Evolutionary conservation across 345 rosid species (phyloP), one percentile per base, ranked within the genome.

Genomic region (Schrenkiella parvula): DNA sequence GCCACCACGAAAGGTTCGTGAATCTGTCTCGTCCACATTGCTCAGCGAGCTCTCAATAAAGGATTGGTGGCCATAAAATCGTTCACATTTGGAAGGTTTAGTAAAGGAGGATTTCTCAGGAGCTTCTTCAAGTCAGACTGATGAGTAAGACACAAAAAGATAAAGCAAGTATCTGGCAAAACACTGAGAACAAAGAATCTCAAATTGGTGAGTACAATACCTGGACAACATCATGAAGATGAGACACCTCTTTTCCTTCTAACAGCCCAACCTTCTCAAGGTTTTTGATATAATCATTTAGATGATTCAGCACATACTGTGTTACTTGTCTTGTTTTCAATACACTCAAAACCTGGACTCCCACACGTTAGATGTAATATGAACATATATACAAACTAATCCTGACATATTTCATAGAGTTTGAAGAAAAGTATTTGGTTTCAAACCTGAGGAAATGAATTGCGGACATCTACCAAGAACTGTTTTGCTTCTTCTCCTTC

Each of bases 301-400:
- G 79, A 78, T 86, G 96, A 78, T 85, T 89, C 73, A 95, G 77
- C 78, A 91, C 93, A 4, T 90, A 86, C 80, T 85, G 83, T 15
- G 98, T 85, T 68, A 83, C 96, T 84, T 95, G 99, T 75, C 96
- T 91, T 51, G 98, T 95, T 83, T 87, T 95, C 67, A 95, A 87
- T 41, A 88, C 92, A 53, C 83, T 88, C 73, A 89, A 81, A 76
- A 89, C 96, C 97, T 91, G 82, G 39, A 70, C 15, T 5, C 18
- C 57, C 61, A 73, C 37, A 59, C 7, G 13, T 14, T 75, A 8
- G 6, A 15, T 28, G 15, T 18, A 19, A 11, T 35, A 73, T 31
- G 14, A 55, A 35, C 22, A 23, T 8, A 17, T 5, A 8, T 6
- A n/a, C n/a, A n/a, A n/a, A n/a, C n/a, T n/a, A n/a, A n/a, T n/a